A percentile compares a stretch with the other conserved stretches of the same genome.
phyloP scores from a whole-genome alignment of 176 grass and related monocot genomes.

The Triticum turgidum region DNA sequence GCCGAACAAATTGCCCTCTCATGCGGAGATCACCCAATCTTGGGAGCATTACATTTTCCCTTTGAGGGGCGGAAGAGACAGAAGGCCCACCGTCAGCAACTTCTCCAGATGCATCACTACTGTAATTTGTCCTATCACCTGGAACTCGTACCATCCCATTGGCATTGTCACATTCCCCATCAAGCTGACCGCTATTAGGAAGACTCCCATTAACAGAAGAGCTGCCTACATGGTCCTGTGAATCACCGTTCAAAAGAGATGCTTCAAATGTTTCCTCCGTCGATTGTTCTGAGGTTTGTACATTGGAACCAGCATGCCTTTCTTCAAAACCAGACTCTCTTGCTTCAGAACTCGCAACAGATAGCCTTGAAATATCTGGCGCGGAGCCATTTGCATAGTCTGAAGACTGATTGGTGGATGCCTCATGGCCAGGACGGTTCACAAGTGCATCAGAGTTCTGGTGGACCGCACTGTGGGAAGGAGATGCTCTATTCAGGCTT shows the following conservation, averaged over 20 bases:
- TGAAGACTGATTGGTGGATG: conserved; percentile 25
- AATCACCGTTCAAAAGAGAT: conserved; percentile 40
- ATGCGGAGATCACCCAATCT: conserved; percentile 37
- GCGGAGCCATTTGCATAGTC: conserved; percentile 50
- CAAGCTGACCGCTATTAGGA: conserved; percentile 48
- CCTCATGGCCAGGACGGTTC: conserved; percentile 38
- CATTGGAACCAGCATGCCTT: conserved; percentile 43
- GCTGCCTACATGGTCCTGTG: conserved; percentile 29
- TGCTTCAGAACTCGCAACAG: conserved; percentile 47
- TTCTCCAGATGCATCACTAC: conserved; percentile 62
- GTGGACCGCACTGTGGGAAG: conserved; percentile 39
- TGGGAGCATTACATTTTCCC: conserved; percentile 46
- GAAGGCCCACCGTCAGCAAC: conserved; percentile 43
- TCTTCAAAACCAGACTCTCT: conserved; percentile 48
- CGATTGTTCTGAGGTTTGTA: conserved; percentile 41
- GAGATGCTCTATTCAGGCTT: conserved; percentile 47
- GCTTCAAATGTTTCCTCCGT: conserved; percentile 44
- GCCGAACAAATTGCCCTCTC: conserved; percentile 50
- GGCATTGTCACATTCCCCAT: conserved; percentile 25
- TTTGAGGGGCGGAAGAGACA: conserved; percentile 47
- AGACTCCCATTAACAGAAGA: conserved; percentile 43
- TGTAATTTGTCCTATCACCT: conserved; percentile 59
- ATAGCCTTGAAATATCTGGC: conserved; percentile 44
- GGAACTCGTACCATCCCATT: conserved; percentile 44
- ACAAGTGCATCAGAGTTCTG: conserved; percentile 35